Evolutionary conservation across 805 yeast species (phyloP), one percentile per base, ranked within the genome.

Genomic region (Candida argentea): DNA sequence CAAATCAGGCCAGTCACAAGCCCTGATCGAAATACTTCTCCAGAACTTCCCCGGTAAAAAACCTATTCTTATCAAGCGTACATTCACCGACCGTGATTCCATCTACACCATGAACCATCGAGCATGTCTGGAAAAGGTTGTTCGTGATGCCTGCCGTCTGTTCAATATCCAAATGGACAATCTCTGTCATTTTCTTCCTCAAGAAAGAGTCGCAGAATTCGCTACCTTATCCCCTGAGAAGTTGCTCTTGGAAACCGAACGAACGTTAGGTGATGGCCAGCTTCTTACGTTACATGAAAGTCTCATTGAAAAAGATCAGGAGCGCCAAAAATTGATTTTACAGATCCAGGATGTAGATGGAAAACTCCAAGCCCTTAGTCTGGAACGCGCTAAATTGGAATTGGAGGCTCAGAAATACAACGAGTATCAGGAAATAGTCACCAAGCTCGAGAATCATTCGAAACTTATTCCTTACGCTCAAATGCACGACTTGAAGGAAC

Each of bases 141-240:
- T 85, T 4, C 67, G 60, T 32, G 51, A 52, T 3, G 22, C 66
- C 0, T 57, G 80, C 16, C 48, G 53, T 13, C 44, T 45, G 2
- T 65, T 74, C 36, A 81, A 81, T 44, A 80, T 91, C 34, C 97
- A 91, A 46, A 62, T 91, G 32, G 93, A 85, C 47, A 91, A 89
- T 48, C 61, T 89, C 27, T 87, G 97, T 46, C 96, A 89, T 48
- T 91, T 91, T 45, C 58, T 91, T 31, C 95, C 98, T 0, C 99
- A 91, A 48, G 97, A 89, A 43, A 66, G 93, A 34, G 97, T 91
- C 5, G 89, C 94, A 2, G 85, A 83, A 38, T 91, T 91, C 60
- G 94, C 96, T 0, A 70, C 78, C 3, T 57, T 84, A 38, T 68
- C 81, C 16, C 82, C 93, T 1, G 86, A 81, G 36, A 73, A 74